These are phyloP conservation scores for Pseudogymnoascus pannorum DNA, from an alignment of 2,329 filamentous ascomycete genomes.

Conservation along the genomic window DNA sequence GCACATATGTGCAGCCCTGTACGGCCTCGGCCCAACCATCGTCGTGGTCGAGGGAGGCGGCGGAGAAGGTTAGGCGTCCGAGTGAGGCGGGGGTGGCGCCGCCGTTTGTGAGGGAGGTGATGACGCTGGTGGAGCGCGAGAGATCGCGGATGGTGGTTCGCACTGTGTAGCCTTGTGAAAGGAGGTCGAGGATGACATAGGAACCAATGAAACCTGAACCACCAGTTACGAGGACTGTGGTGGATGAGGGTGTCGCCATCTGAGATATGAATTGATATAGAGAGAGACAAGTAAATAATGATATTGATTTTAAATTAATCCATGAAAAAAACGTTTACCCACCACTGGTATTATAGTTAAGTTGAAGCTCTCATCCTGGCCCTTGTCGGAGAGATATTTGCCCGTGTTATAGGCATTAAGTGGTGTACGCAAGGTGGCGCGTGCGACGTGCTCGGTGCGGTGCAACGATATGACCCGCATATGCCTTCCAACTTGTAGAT, in stretches of 20 bases:
- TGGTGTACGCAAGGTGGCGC: neutral
- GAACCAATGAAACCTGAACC: constrained; percentile 28
- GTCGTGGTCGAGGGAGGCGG: constrained; percentile 24
- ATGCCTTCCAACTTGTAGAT: constrained; percentile 11
- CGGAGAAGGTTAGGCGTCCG: constrained; percentile 22
- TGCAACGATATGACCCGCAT: neutral
- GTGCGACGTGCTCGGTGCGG: neutral
- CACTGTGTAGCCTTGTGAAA: constrained; percentile 22
- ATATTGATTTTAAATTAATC: neutral
- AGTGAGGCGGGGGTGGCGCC: constrained; percentile 15
- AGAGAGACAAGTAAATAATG: neutral
- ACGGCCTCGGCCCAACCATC: constrained; percentile 27
- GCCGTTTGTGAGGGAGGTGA: constrained; percentile 19
- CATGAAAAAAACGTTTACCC: neutral
- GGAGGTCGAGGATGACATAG: constrained; percentile 24
- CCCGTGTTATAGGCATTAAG: neutral
- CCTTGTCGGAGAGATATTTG: neutral
- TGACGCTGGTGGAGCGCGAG: constrained; percentile 19
- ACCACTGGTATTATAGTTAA: neutral
- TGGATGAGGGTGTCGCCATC: constrained; percentile 10
- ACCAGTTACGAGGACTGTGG: constrained; percentile 25
- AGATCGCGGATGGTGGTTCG: constrained; percentile 26
- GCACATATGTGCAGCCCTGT: constrained; percentile 24
- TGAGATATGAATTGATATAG: too few species aligned
- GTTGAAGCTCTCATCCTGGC: neutral